Percentiles rank a stretch among this genome's conserved stretches.
These are phyloP conservation scores for Aspergillus tanneri DNA, from an alignment of 2,329 filamentous ascomycete species.

Conservation along the genomic window DNA sequence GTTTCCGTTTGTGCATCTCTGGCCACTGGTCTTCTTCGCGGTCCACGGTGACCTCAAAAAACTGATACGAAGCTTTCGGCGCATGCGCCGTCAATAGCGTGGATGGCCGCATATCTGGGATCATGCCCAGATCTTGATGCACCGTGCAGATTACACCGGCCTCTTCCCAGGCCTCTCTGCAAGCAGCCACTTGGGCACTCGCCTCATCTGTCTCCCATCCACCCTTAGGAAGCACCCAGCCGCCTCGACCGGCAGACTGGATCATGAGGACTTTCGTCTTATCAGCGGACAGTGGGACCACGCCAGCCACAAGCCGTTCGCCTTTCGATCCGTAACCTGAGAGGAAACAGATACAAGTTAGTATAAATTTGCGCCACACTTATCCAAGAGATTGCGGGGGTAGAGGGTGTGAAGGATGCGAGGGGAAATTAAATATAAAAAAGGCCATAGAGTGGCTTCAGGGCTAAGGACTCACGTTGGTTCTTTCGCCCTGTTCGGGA, in stretches of 20 bases:
- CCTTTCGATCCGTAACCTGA: conserved; percentile 87
- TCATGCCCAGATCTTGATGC: conserved; percentile 80
- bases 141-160: conserved; percentile 86
- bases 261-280: conserved; percentile 88
- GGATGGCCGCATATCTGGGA: conserved; percentile 71
- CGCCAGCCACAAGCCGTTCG: conserved; percentile 90
- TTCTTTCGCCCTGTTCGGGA: conserved; percentile 50
- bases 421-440: too few species aligned
- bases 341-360: conserved; percentile 17
- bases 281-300: conserved; percentile 84
- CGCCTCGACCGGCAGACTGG: conserved; percentile 83
- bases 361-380: conserved; percentile 13
- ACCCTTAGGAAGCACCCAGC: conserved; percentile 96
- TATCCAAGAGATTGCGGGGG: too few species aligned
- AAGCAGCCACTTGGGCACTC: conserved; percentile 78
- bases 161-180: conserved; percentile 95
- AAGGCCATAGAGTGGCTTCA: too few species aligned
- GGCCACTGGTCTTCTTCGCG: conserved; percentile 87
- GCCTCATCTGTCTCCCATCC: conserved; percentile 96
- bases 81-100: conserved; percentile 56
- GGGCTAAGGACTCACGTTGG: conserved; percentile 54
- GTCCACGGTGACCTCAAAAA: conserved; percentile 79
- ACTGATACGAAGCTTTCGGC: conserved; percentile 64
- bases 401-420: conserved; percentile 7
- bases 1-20: conserved; percentile 85